Evolutionary conservation across 495 filamentous ascomycete genomes (phyloP).

Genomic region (Neurospora pannonica): DNA sequence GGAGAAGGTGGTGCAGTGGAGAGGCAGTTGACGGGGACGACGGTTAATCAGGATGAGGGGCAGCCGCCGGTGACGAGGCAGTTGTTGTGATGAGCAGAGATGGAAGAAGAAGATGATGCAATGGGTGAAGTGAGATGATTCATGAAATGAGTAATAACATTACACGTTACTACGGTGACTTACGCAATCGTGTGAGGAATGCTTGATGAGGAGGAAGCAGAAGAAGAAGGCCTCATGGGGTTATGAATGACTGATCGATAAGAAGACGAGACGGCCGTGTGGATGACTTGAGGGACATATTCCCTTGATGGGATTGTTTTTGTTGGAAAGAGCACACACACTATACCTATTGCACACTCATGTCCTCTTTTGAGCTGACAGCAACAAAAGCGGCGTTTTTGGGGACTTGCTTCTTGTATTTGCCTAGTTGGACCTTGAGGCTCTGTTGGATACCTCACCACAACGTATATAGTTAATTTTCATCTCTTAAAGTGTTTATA

Average conservation of each 20-base stretch:
- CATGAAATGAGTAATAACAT: background rate
- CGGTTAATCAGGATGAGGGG: background rate
- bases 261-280: background rate
- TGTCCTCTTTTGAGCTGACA: background rate
- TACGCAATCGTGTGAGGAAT: background rate
- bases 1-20: background rate
- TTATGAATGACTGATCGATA: background rate
- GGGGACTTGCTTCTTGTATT: background rate
- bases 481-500: background rate
- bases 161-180: background rate
- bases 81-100: background rate
- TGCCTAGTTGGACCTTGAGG: background rate
- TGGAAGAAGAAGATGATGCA: background rate
- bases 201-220: no score
- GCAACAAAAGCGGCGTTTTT: background rate
- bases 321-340: background rate
- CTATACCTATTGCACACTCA: background rate
- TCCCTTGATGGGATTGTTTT: background rate
- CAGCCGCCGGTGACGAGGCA: background rate
- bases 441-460: background rate
- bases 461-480: background rate
- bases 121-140: background rate
- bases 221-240: background rate
- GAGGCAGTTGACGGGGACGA: background rate
- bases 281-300: background rate